Evolutionary conservation across 2,329 filamentous ascomycete genomes (phyloP).

Genomic region (Trichoderma sp.): DNA sequence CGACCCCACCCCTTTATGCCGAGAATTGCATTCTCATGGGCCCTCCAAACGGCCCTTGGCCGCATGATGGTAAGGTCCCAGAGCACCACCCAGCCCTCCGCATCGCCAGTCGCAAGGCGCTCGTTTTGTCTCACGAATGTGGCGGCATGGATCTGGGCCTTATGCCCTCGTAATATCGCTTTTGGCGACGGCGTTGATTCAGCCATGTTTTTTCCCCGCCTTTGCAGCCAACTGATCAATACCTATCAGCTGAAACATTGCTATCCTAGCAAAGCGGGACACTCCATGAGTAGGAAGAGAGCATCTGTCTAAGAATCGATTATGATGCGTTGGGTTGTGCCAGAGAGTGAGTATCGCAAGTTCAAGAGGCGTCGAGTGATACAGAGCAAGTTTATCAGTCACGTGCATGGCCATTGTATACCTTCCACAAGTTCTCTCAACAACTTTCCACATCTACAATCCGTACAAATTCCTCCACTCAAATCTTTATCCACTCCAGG

Average conservation of each 20-base stretch:
- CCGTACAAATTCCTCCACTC: background rate
- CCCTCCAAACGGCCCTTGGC: constrained; percentile 79
- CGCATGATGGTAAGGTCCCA: constrained; percentile 85
- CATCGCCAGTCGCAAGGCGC: constrained; percentile 80
- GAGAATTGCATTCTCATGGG: constrained; percentile 75
- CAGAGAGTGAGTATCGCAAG: background rate
- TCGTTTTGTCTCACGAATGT: constrained; percentile 70
- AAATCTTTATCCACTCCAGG: too few relatives aligned
- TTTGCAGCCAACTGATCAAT: background rate
- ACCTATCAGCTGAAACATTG: constrained; percentile 2
- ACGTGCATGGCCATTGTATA: background rate
- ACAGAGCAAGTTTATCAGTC: background rate
- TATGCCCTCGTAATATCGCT: constrained; percentile 79
- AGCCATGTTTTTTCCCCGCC: constrained; percentile 27
- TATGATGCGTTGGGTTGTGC: background rate
- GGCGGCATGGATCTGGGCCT: constrained; percentile 73
- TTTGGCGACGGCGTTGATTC: constrained; percentile 41
- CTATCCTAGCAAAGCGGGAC: background rate
- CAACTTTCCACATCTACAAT: background rate
- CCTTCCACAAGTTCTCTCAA: background rate
- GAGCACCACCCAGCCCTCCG: constrained; percentile 80
- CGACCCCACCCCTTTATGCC: constrained; percentile 67
- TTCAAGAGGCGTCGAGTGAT: background rate
- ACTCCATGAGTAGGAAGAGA: background rate
- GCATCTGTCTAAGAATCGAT: background rate